phyloP scores from a whole-genome alignment of 805 yeast genomes.

The Hanseniaspora lachancei region DNA sequence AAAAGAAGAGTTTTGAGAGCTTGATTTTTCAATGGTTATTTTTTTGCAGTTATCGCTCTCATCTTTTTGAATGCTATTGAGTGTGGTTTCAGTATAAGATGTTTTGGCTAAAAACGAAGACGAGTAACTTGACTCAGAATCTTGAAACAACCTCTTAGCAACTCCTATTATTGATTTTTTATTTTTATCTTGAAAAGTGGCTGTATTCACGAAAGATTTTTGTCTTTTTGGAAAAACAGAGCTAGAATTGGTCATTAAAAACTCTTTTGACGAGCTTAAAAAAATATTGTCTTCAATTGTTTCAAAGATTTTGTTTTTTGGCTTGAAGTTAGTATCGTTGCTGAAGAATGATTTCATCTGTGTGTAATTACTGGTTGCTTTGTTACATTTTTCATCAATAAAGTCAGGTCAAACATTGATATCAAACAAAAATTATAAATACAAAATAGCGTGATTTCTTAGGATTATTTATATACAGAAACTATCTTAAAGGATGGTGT shows the following conservation, averaged over 20 bases:
- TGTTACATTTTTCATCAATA: no score
- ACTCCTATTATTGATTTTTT: background rate
- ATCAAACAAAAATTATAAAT: no score
- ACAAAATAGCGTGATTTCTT: no score
- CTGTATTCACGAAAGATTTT: background rate
- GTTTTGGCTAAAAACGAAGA: background rate
- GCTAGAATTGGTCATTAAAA: background rate
- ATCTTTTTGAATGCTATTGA: slow-evolving; percentile 12
- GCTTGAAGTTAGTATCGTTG: slow-evolving; percentile 24
- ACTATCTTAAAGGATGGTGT: background rate
- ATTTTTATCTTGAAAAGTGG: background rate
- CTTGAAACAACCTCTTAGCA: background rate
- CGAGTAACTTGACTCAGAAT: background rate
- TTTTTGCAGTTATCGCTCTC: slow-evolving; percentile 1
- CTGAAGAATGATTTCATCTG: slow-evolving; percentile 27
- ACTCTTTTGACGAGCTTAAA: no score
- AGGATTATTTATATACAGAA: no score
- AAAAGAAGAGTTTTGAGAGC: background rate
- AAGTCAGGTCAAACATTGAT: no score
- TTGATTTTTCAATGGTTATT: slow-evolving; percentile 4
- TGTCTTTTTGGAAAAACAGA: background rate
- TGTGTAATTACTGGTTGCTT: no score
- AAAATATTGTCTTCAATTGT: slow-evolving; percentile 21
- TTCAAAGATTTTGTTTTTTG: slow-evolving; percentile 25
- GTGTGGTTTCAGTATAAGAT: background rate